A percentile compares a stretch with the other conserved stretches of the same genome.
Conservation (phyloP, 1,139 yeast species). For the Pichia sp. region DNA sequence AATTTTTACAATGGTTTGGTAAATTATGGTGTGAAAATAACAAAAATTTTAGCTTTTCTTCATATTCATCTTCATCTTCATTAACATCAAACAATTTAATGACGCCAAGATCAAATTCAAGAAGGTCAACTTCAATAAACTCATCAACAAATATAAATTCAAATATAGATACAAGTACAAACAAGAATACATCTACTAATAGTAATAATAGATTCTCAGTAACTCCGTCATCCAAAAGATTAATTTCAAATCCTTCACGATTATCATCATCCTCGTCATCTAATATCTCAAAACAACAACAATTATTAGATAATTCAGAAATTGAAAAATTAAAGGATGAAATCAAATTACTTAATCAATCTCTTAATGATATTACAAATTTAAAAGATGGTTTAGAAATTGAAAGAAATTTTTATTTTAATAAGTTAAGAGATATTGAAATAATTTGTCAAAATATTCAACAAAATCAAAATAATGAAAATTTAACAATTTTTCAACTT, state of each 20-base stretch:
- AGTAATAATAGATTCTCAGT: neutral
- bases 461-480: constrained; percentile 30
- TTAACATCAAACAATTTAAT: too few relatives aligned
- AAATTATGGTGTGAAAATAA: constrained; percentile 70
- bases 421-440: constrained; percentile 84
- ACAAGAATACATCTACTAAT: neutral
- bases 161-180: neutral
- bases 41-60: constrained; percentile 19
- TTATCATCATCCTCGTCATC: neutral
- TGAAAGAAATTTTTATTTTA: constrained; percentile 86
- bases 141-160: too few relatives aligned
- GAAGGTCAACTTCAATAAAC: neutral
- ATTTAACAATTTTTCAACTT: constrained; percentile 31
- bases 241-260: neutral
- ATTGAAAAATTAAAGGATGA: neutral
- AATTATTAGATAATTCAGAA: neutral
- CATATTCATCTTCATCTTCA: constrained; percentile 22
- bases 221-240: neutral
- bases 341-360: neutral
- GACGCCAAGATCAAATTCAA: neutral
- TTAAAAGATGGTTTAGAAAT: constrained; percentile 44
- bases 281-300: neutral
- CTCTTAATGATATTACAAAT: neutral
- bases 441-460: constrained; percentile 59
- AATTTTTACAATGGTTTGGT: constrained; percentile 88